These are phyloP conservation scores for Claviceps pusilla DNA, from an alignment of 2,329 filamentous ascomycete genomes.

Conservation along the genomic window DNA sequence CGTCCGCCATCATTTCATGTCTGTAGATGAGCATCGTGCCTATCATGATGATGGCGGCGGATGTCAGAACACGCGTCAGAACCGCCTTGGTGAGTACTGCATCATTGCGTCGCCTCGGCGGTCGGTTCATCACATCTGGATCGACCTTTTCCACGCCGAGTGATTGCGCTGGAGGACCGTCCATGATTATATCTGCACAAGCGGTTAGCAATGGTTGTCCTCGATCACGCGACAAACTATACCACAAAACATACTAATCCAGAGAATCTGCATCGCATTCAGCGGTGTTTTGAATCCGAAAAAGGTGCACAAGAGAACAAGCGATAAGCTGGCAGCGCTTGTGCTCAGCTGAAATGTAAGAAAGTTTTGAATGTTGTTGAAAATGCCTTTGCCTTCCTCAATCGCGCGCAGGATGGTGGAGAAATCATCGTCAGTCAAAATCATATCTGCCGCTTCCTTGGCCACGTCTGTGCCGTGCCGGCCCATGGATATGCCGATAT, in stretches of 20 bases:
- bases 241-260: conserved; percentile 60
- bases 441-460: conserved; percentile 92
- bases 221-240: neutral
- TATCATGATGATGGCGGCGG: conserved; percentile 76
- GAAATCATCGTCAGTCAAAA: conserved; percentile 78
- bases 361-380: conserved; percentile 99
- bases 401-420: conserved; percentile 87
- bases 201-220: neutral
- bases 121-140: conserved; percentile 81
- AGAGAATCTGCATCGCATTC: conserved; percentile 98
- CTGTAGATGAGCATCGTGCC: conserved; percentile 87
- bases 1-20: conserved; percentile 75
- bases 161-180: conserved; percentile 91
- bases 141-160: conserved; percentile 92
- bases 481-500: conserved; percentile 97
- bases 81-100: conserved; percentile 78
- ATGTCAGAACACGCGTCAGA: conserved; percentile 72
- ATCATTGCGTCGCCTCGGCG: conserved; percentile 69
- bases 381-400: conserved; percentile 97
- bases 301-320: conserved; percentile 84
- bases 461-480: conserved; percentile 89
- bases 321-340: conserved; percentile 77
- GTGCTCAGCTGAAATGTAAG: conserved; percentile 96
- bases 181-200: conserved; percentile 86
- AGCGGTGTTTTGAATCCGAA: conserved; percentile 89